A percentile compares a stretch with the other conserved stretches of the same genome.
These are phyloP conservation scores for Cladosporium sp. DNA, from an alignment of 2,329 filamentous ascomycete species.

Conservation along the genomic window DNA sequence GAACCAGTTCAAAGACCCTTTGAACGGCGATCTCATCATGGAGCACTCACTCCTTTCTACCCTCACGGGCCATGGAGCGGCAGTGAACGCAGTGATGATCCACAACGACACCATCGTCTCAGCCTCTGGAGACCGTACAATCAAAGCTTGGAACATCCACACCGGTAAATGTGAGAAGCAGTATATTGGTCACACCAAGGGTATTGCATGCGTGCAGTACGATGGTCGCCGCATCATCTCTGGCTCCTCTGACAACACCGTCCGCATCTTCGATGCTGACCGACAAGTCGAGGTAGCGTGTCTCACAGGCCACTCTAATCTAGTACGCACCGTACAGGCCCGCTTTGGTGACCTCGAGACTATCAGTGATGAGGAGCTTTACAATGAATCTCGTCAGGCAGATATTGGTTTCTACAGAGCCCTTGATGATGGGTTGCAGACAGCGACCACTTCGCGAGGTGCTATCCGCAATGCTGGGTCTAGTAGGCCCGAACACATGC, in stretches of 20 bases:
- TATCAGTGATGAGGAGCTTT: slow-evolving; percentile 69
- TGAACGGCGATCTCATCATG: slow-evolving; percentile 56
- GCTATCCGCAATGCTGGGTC: slow-evolving; percentile 67
- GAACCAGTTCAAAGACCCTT: slow-evolving; percentile 41
- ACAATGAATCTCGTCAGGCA: slow-evolving; percentile 68
- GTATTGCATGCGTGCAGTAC: slow-evolving; percentile 96
- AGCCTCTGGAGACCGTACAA: slow-evolving; percentile 87
- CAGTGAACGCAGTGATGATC: slow-evolving; percentile 95
- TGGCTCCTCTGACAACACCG: slow-evolving; percentile 92
- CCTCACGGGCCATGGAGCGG: slow-evolving; percentile 81
- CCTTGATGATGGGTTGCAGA: slow-evolving; percentile 47
- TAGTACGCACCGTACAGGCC: slow-evolving; percentile 93
- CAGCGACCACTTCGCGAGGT: slow-evolving; percentile 35
- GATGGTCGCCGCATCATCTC: slow-evolving; percentile 92
- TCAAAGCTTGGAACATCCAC: slow-evolving; percentile 93
- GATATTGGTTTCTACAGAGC: slow-evolving; percentile 72
- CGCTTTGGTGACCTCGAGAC: slow-evolving; percentile 88
- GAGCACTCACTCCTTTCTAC: slow-evolving; percentile 77
- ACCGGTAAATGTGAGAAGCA: slow-evolving; percentile 74
- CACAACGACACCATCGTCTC: slow-evolving; percentile 84
- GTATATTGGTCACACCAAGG: slow-evolving; percentile 84
- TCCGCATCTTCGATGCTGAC: slow-evolving; percentile 88
- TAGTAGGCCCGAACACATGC: slow-evolving; percentile 71
- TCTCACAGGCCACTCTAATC: slow-evolving; percentile 74
- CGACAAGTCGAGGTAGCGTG: slow-evolving; percentile 88